Conservation (phyloP, 345 rosid species). For the Pugionium dolabratum region DNA sequence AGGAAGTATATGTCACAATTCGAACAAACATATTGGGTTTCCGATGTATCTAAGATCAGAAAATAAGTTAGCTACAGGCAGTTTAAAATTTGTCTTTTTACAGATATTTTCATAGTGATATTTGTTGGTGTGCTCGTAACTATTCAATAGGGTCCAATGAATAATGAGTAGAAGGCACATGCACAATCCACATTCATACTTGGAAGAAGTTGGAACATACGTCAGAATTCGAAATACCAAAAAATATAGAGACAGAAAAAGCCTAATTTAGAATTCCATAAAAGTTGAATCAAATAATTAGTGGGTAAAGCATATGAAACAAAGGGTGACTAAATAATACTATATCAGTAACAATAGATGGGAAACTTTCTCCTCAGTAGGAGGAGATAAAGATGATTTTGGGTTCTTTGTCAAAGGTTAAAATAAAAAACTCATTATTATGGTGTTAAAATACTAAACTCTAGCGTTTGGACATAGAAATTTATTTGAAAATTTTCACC, state of each 20-base stretch:
- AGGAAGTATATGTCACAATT: neutral
- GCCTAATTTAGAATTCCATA: neutral
- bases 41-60: neutral
- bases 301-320: neutral
- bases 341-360: constrained; percentile 5
- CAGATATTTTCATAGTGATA: too few species aligned
- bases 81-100: neutral
- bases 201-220: neutral
- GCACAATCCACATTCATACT: neutral
- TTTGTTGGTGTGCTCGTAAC: neutral
- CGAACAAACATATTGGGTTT: neutral
- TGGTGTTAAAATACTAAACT: too few species aligned
- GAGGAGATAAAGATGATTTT: constrained; percentile 8
- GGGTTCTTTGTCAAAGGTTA: constrained; percentile 8
- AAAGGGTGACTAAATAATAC: neutral
- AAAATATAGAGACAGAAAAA: neutral
- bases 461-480: too few species aligned
- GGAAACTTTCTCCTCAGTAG: constrained; percentile 5
- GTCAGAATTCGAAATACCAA: neutral
- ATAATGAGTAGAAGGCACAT: neutral
- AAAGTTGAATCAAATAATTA: constrained; percentile 8
- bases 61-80: neutral
- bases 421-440: too few species aligned
- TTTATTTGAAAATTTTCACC: too few species aligned
- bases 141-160: neutral